phyloP scores from a whole-genome alignment of 768 basidiomycete species.

The Xerocomus spinulosus region DNA sequence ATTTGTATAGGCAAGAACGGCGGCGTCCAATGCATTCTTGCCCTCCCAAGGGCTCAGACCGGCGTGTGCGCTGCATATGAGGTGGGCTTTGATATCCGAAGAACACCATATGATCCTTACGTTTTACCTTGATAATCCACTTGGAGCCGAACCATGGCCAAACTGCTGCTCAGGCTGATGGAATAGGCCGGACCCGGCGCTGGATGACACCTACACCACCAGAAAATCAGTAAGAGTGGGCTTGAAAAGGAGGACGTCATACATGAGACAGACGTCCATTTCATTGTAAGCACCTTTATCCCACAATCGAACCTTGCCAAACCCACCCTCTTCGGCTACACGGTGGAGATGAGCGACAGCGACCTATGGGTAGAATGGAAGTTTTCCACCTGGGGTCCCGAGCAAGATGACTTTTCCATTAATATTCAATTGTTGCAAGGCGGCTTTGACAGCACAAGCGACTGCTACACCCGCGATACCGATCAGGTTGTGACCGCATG shows the following conservation, averaged over 20 bases:
- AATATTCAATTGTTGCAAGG: constrained; percentile 56
- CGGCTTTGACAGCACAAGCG: constrained; percentile 62
- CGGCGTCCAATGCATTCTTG: constrained; percentile 78
- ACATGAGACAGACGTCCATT: constrained; percentile 80
- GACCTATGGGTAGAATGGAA: too few relatives aligned
- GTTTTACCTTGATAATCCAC: constrained; percentile 74
- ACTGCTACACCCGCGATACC: constrained; percentile 72
- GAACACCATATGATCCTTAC: constrained; percentile 34
- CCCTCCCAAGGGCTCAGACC: constrained; percentile 83
- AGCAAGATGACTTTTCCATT: constrained; percentile 66
- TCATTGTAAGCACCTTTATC: constrained; percentile 68
- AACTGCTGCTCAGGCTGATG: constrained; percentile 57
- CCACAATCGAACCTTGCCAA: constrained; percentile 67
- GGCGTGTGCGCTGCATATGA: constrained; percentile 61
- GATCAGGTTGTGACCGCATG: constrained; percentile 82
- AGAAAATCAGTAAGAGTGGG: not conserved
- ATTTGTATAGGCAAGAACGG: constrained; percentile 78
- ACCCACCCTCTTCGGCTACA: constrained; percentile 73
- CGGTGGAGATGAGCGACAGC: not conserved
- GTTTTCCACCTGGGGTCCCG: constrained; percentile 80
- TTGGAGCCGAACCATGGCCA: constrained; percentile 56
- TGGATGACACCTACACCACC: constrained; percentile 64
- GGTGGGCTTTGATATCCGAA: not conserved
- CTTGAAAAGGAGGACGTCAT: constrained; percentile 7
- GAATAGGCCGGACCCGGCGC: constrained; percentile 71